Evolutionary conservation across 2,329 filamentous ascomycete species (phyloP), one percentile per base, ranked within the genome.

Genomic region (Aspergillus pseudoterreus): DNA sequence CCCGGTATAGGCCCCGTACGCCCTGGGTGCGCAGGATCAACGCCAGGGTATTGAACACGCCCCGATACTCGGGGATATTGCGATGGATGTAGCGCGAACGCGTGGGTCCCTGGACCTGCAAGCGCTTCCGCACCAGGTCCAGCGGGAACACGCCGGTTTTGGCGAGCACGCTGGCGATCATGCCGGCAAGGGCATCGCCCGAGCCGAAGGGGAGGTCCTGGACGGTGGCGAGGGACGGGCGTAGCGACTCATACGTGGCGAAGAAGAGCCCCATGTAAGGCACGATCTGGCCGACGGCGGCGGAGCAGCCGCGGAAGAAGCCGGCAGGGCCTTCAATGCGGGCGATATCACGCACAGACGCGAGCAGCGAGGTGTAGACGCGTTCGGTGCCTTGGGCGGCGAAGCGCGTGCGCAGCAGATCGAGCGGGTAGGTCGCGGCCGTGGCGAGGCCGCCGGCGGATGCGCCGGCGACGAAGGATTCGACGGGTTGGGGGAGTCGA

Each of bases 231-330:
- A 92, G 70, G 0, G 80, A 81, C 6, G 82, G 67, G 5, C 88
- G 79, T 46, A 95, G 74, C 9, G 80, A 78, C 71, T 99, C 94
- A 74, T 97, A 99, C 38, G 84, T 82, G 32, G 88, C 82, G 72
- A 99, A 99, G 76, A 99, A 97, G 2, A 96, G 78, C 12, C 94
- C 94, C 94, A 99, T 99, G 69, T 92, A 95, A 2, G 94, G 94
- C 9, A 96, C 83, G 45, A 97, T 94, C 75, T 96, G 92, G 22
- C 80, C 86, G 19, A 97, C 76, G 0, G 87, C 90, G 1, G 92
- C 92, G 1, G 82, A 82, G 32, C 95, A 76, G 3, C 94, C 94
- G 45, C 90, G 88, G 71, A 96, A 99, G 75, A 95, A 97, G 0
- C 94, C 94, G 4, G 71, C 70, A 0, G 75, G 61, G 0, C 94